phyloP scores from a whole-genome alignment of 495 filamentous ascomycete species.

The Aspergillus leporis region DNA sequence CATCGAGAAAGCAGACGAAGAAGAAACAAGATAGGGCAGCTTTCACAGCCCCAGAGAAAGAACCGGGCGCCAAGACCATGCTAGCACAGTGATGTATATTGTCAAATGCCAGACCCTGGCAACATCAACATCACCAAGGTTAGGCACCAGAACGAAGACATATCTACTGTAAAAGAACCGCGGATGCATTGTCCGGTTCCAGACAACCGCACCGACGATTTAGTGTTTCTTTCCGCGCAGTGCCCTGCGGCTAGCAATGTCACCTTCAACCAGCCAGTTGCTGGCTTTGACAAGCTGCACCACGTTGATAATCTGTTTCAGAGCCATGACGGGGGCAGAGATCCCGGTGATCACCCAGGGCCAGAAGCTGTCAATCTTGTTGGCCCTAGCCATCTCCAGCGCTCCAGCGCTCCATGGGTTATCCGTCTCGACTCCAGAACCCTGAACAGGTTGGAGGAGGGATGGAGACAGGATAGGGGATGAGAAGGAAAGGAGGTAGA shows the following conservation, averaged over 20 bases:
- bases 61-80: constrained; percentile 45
- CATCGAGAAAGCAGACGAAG: not conserved
- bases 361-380: constrained; percentile 83
- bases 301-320: constrained; percentile 93
- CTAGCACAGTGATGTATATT: constrained; percentile 13
- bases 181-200: not conserved
- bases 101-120: not conserved
- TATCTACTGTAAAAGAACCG: constrained; percentile 1
- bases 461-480: constrained; percentile 82
- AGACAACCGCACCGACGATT: constrained; percentile 1
- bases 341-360: constrained; percentile 89
- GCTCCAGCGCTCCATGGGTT: constrained; percentile 86
- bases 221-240: constrained; percentile 31
- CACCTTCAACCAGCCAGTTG: constrained; percentile 88
- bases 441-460: constrained; percentile 58
- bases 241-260: constrained; percentile 46
- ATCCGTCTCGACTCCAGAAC: constrained; percentile 28
- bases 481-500: constrained; percentile 96
- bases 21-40: constrained; percentile 15
- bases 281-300: constrained; percentile 93
- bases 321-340: constrained; percentile 80
- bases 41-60: constrained; percentile 27
- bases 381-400: constrained; percentile 84
- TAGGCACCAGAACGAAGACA: constrained; percentile 1
- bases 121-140: not conserved